Evolutionary conservation across 768 basidiomycete species (phyloP).

Genomic region (Agrocybe praecox): DNA sequence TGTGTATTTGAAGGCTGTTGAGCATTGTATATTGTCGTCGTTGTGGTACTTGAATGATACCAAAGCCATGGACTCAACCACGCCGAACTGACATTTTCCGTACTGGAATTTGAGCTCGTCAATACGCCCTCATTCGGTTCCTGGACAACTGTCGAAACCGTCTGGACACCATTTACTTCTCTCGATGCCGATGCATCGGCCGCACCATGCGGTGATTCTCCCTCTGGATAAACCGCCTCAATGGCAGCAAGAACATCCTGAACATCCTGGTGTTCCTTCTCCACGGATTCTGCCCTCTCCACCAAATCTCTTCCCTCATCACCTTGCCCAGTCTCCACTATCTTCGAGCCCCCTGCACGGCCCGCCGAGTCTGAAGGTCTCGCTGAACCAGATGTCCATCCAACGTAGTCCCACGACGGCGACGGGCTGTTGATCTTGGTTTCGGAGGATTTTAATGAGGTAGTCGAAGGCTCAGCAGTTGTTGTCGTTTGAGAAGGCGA

Average conservation of each 20-base stretch:
- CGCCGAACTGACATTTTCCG: not conserved
- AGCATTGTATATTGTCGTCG: conserved; percentile 11
- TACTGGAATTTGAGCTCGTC: not conserved
- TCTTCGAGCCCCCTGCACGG: not conserved
- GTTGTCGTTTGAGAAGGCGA: not conserved
- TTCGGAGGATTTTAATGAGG: not conserved
- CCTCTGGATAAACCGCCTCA: not conserved
- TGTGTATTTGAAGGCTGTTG: too few relatives aligned
- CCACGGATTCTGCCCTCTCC: not conserved
- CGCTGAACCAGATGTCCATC: not conserved
- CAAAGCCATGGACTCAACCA: conserved; percentile 73
- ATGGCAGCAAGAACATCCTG: not conserved
- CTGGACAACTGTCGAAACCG: not conserved
- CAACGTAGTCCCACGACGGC: conserved; percentile 7
- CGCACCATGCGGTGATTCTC: not conserved
- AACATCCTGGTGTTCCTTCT: not conserved
- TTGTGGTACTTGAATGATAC: conserved; percentile 37
- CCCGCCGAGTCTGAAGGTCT: not conserved
- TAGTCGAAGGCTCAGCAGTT: not conserved
- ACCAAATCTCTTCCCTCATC: not conserved
- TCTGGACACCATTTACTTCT: not conserved
- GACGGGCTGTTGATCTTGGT: too few relatives aligned
- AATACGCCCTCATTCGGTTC: not conserved
- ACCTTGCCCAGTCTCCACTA: too few relatives aligned
- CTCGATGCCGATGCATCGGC: not conserved